These are phyloP conservation scores for Sarcodon sp. DNA, from an alignment of 768 basidiomycete species.

Conservation along the genomic window DNA sequence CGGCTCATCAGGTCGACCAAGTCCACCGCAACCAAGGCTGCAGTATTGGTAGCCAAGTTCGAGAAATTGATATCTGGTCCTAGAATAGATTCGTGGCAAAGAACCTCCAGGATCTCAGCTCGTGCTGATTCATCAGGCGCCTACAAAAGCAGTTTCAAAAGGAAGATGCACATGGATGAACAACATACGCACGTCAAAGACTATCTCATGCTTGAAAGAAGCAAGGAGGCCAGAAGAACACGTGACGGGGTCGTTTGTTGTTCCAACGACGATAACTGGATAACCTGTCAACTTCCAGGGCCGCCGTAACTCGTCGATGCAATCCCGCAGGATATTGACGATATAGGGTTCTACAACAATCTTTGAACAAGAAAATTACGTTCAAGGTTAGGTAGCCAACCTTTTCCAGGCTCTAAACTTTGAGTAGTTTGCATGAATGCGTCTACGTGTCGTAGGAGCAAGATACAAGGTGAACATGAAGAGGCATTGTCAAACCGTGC, in stretches of 20 bases:
- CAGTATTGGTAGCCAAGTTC: slow-evolving; percentile 72
- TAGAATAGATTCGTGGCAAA: slow-evolving; percentile 28
- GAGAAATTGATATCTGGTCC: slow-evolving; percentile 72
- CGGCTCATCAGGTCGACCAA: slow-evolving; percentile 55
- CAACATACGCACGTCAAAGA: slow-evolving; percentile 42
- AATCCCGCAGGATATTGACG: slow-evolving; percentile 46
- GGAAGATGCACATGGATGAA: background rate
- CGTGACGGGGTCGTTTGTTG: slow-evolving; percentile 51
- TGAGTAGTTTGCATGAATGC: slow-evolving; percentile 66
- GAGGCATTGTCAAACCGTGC: slow-evolving; percentile 69
- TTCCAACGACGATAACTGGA: slow-evolving; percentile 69
- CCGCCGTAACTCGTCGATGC: slow-evolving; percentile 39
- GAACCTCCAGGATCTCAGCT: slow-evolving; percentile 37
- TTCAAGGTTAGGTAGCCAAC: slow-evolving; percentile 20
- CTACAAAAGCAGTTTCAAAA: slow-evolving; percentile 22
- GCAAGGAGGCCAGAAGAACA: slow-evolving; percentile 50
- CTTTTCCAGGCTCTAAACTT: slow-evolving; percentile 48
- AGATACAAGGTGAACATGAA: slow-evolving; percentile 71
- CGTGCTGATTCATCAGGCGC: slow-evolving; percentile 74
- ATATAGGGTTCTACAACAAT: slow-evolving; percentile 39
- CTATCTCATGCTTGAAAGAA: slow-evolving; percentile 79
- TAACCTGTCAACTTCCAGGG: slow-evolving; percentile 49
- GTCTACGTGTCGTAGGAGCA: slow-evolving; percentile 71
- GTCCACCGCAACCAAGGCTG: slow-evolving; percentile 79
- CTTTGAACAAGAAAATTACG: background rate